These are phyloP conservation scores for Pestalotiopsis sp. DNA, from an alignment of 2,329 filamentous ascomycete species.

Conservation along the genomic window DNA sequence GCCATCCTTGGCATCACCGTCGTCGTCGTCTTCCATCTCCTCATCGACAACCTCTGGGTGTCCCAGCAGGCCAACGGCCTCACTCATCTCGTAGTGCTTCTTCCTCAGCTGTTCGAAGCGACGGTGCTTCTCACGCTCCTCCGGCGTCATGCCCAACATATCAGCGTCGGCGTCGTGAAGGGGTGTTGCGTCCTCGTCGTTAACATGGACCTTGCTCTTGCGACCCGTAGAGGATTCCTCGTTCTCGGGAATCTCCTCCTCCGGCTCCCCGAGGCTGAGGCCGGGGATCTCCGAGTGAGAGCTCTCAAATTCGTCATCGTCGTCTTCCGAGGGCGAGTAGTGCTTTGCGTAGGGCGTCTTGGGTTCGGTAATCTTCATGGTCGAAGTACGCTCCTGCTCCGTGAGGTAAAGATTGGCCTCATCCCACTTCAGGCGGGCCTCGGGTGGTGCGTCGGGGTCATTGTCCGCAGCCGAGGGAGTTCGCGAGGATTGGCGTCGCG, in stretches of 20 bases:
- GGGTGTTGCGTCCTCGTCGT: conserved; percentile 56
- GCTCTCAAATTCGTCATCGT: conserved; percentile 71
- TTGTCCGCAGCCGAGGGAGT: conserved; percentile 46
- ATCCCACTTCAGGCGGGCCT: conserved; percentile 90
- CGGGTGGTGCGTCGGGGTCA: conserved; percentile 45
- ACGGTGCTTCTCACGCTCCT: conserved; percentile 88
- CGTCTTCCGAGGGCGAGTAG: conserved; percentile 88
- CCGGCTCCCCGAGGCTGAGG: conserved; percentile 89
- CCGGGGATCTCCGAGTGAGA: conserved; percentile 82
- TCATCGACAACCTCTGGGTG: conserved; percentile 70
- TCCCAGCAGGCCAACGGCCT: conserved; percentile 85
- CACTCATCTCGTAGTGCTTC: conserved; percentile 98
- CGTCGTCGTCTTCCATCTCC: conserved; percentile 57
- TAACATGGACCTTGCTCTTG: conserved; percentile 77
- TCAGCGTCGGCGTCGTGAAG: conserved; percentile 63
- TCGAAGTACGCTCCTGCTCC: conserved; percentile 91
- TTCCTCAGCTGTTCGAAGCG: conserved; percentile 90
- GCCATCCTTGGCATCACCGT: conserved; percentile 55
- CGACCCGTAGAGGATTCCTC: conserved; percentile 37
- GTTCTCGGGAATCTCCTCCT: conserved; percentile 66
- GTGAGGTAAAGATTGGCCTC: conserved; percentile 97
- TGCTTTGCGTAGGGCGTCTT: conserved; percentile 96
- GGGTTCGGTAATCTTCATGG: conserved; percentile 99
- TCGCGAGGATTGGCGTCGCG: conserved; percentile 71
- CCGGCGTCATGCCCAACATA: conserved; percentile 57